A percentile compares a stretch with the other conserved stretches of the same genome.
Evolutionary conservation across 2,329 filamentous ascomycete genomes (phyloP).

Genomic region (Aurifilum marmelostoma): DNA sequence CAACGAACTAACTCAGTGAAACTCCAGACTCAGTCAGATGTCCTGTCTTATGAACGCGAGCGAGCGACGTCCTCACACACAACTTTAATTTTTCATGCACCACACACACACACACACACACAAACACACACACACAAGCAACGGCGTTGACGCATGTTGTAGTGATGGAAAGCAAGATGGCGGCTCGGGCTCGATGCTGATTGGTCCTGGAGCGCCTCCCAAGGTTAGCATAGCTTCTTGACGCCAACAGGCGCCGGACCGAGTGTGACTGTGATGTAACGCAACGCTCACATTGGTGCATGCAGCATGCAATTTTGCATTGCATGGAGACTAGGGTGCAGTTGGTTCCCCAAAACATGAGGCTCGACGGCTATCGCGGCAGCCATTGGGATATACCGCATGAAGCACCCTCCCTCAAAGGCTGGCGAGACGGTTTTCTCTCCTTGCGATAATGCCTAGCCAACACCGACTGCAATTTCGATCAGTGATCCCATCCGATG

Average conservation of each 20-base stretch:
- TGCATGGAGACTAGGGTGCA: background rate
- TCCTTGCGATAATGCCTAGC: background rate
- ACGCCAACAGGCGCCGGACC: constrained; percentile 20
- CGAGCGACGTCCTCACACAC: too few relatives aligned
- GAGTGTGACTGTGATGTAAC: constrained; percentile 17
- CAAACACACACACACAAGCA: too few relatives aligned
- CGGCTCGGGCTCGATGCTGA: constrained; percentile 15
- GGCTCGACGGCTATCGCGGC: background rate
- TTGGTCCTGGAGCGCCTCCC: constrained; percentile 20
- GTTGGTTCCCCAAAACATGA: constrained; percentile 11
- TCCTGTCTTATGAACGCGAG: background rate
- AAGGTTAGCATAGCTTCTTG: constrained; percentile 11
- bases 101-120: too few relatives aligned
- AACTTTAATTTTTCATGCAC: too few relatives aligned
- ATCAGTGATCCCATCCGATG: background rate
- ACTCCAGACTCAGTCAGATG: background rate
- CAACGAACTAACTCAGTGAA: background rate
- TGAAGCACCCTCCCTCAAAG: background rate
- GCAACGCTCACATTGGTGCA: constrained; percentile 19
- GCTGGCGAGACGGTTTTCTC: background rate
- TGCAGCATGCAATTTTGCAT: background rate
- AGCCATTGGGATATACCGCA: background rate
- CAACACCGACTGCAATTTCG: background rate
- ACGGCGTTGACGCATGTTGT: background rate
- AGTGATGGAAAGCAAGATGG: background rate